These are phyloP conservation scores for Rhododendron henanense DNA, from an alignment of 148 eudicot species.

Conservation along the genomic window DNA sequence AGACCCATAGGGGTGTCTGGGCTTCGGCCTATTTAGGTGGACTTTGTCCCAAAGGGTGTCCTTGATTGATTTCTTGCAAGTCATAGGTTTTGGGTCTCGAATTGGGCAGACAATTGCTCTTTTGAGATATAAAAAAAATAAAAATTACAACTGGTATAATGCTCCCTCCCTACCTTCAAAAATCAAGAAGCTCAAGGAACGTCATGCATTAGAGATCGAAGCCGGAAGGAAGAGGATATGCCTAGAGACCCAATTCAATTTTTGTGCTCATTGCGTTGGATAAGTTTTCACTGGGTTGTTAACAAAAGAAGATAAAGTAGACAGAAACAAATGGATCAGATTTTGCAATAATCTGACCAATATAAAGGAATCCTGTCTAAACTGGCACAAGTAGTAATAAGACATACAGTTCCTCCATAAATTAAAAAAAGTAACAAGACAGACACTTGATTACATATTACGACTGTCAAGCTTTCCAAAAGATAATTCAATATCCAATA, in stretches of 20 bases:
- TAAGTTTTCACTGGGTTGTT: not conserved
- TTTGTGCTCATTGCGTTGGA: no score
- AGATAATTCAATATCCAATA: not conserved
- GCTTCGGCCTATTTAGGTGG: no score
- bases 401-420: no score
- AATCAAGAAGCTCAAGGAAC: not conserved
- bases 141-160: no score
- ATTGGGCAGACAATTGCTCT: no score
- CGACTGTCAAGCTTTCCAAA: slow-evolving; percentile 1
- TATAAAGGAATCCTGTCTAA: not conserved
- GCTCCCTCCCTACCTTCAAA: not conserved
- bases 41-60: no score
- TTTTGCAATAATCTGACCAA: not conserved
- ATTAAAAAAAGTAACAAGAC: not conserved
- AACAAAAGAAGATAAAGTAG: no score
- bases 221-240: not conserved
- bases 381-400: not conserved
- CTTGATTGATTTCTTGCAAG: no score
- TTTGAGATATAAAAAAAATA: no score
- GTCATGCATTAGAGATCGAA: not conserved
- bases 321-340: not conserved
- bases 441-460: not conserved
- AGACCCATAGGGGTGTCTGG: no score
- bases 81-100: no score
- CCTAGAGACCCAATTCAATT: not conserved